Base-by-base conservation (phyloP, 306 rosid species). In the Cicer judaicum region DNA sequence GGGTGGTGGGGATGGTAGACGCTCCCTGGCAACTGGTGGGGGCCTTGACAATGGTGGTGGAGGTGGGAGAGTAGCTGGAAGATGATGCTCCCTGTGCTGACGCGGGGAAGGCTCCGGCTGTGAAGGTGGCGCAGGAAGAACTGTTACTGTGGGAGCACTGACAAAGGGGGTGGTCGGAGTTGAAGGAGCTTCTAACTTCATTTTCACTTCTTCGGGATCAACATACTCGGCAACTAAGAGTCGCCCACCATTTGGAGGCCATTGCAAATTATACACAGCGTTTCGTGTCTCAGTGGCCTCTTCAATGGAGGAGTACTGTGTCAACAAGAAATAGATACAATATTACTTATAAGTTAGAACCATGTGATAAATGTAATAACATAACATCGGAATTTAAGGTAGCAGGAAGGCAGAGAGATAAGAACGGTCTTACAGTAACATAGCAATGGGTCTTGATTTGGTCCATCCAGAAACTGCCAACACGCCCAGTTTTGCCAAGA, bases 221-320 rank as follows among this genome's bases (percentile, higher is more conserved):
- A 89, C 97, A 86, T 78, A 92, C 73, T 95, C 99, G 0, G 97
- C 99, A 64, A 76, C 74, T 5, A 95, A 86, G 50, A 82, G 92
- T 24, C 98, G 93, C 46, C 99, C 98, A 7, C 99, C 99, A 40
- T 95, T 92, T 62, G 93, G 89, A 41, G 99, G 99, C 99, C 99
- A 95, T 64, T 89, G 99, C 40, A 95, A 83, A 80, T 95, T 95
- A 83, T 88, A 92, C 74, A 95, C 96, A 52, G 96, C 90, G 85
- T 88, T 88, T 16, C 99, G 86, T 1, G 99, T 95, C 85, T 92
- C 90, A 18, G 79, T 73, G 49, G 99, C 98, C 82, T 95, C 90
- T 77, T 95, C 96, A 3, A 82, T 78, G 13, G 99, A 87, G 0
- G 96, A 85, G 83, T 90, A 95, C 99, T 95, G 79, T 84, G 84